Conservation (phyloP, 371 early-diverging fungal genomes). For the Conidiobolus incongruus region DNA sequence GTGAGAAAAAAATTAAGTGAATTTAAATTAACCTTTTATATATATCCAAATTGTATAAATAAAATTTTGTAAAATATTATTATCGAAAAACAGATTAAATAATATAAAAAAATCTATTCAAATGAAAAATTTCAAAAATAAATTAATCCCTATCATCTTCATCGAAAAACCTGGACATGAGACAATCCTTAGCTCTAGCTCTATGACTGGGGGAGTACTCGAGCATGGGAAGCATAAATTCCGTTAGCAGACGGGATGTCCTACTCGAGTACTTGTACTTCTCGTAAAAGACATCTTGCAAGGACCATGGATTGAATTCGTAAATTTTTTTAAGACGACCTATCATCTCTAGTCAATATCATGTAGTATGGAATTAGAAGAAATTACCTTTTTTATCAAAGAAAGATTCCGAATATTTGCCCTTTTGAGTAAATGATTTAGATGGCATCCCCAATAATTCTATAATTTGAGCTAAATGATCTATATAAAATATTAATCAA, state of each 20-base stretch:
- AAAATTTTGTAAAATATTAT: no score
- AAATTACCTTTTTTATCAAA: slow-evolving; percentile 54
- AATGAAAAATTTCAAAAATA: no score
- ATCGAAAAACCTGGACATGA: no score
- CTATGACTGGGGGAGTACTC: slow-evolving; percentile 10
- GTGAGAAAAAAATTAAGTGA: no score
- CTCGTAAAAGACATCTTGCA: slow-evolving; percentile 61
- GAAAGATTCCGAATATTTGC: slow-evolving; percentile 47
- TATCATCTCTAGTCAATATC: no score
- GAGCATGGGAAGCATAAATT: slow-evolving; percentile 51
- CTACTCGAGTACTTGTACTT: slow-evolving; percentile 38
- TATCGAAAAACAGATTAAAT: no score
- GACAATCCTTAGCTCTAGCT: not conserved
- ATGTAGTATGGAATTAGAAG: slow-evolving; percentile 28
- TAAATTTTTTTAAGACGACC: slow-evolving; percentile 67
- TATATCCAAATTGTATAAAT: no score
- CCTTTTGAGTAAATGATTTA: slow-evolving; percentile 38
- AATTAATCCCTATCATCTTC: no score
- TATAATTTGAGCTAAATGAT: slow-evolving; percentile 89
- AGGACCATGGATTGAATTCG: slow-evolving; percentile 52
- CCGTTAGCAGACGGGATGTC: slow-evolving; percentile 31
- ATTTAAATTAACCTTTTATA: no score
- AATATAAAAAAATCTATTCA: no score
- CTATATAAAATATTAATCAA: slow-evolving; percentile 19
- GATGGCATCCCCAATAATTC: slow-evolving; percentile 77